Percentiles rank a stretch among this genome's conserved stretches.
phyloP scores from a whole-genome alignment of 768 basidiomycete species.

The Termitomyces titanicus region DNA sequence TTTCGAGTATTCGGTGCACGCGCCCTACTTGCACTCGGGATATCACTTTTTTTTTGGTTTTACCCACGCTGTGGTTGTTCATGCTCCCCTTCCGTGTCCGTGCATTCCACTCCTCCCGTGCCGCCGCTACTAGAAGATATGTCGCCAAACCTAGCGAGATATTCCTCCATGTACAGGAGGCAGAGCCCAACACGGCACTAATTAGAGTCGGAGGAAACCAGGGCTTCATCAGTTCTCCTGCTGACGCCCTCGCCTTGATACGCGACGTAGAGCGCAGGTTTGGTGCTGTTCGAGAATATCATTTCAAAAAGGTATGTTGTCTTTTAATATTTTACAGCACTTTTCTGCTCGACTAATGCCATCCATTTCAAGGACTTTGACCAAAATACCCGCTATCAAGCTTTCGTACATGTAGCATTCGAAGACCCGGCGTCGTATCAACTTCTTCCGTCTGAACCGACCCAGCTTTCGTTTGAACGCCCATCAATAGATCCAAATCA shows the following conservation, averaged over 20 bases:
- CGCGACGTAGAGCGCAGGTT: conserved; percentile 54
- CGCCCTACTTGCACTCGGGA: not conserved
- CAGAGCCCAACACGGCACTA: not conserved
- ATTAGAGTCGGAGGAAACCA: not conserved
- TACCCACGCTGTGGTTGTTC: conserved; percentile 10
- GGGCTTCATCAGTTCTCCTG: conserved; percentile 37
- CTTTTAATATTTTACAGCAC: not conserved
- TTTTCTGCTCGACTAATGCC: not conserved
- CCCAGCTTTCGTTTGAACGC: conserved; percentile 24
- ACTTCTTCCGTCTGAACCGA: conserved; percentile 27
- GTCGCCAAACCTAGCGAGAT: conserved; percentile 17
- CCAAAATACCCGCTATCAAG: conserved; percentile 38
- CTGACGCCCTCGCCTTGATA: conserved; percentile 48
- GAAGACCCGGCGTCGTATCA: conserved; percentile 36
- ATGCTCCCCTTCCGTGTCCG: conserved; percentile 8
- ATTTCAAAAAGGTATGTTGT: conserved; percentile 35
- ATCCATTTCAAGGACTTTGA: conserved; percentile 41
- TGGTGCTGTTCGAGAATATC: conserved; percentile 43
- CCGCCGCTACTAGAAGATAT: conserved; percentile 29
- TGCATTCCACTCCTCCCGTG: conserved; percentile 1
- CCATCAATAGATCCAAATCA: conserved; percentile 15
- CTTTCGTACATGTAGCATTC: conserved; percentile 42
- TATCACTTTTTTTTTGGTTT: conserved; percentile 7
- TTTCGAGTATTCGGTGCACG: not conserved
- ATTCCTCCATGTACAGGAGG: not conserved